Conservation (phyloP, 805 yeast genomes). For the Teunomyces kruisii region DNA sequence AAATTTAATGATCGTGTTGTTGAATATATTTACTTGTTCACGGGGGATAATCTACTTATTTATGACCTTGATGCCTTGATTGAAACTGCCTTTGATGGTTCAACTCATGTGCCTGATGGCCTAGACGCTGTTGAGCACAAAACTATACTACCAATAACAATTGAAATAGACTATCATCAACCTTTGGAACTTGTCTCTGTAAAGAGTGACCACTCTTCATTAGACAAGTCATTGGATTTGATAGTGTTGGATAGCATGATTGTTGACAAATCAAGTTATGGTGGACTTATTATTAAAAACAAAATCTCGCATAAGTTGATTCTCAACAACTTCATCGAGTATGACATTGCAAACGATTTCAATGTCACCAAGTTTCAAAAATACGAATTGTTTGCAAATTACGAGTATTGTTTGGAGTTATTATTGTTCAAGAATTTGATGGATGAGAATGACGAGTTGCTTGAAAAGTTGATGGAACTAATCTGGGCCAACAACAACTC, state of each 20-base stretch:
- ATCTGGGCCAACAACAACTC: slow-evolving; percentile 29
- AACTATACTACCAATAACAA: slow-evolving; percentile 23
- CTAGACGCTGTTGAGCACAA: slow-evolving; percentile 13
- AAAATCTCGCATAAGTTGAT: slow-evolving; percentile 42
- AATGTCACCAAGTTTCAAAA: neutral
- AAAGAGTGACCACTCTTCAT: neutral
- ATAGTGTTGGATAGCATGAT: slow-evolving; percentile 42
- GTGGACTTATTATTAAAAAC: slow-evolving; percentile 30
- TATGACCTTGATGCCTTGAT: slow-evolving; percentile 27
- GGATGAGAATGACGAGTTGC: slow-evolving; percentile 18
- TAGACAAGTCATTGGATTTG: slow-evolving; percentile 34
- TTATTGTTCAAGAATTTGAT: slow-evolving; percentile 44
- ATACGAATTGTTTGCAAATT: slow-evolving; percentile 24
- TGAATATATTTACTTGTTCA: slow-evolving; percentile 30
- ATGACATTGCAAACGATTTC: slow-evolving; percentile 31
- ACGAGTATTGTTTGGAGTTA: slow-evolving; percentile 50
- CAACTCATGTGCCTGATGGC: slow-evolving; percentile 13
- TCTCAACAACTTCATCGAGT: slow-evolving; percentile 47
- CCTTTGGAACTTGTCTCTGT: slow-evolving; percentile 21
- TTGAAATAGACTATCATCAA: slow-evolving; percentile 26
- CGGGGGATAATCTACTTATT: slow-evolving; percentile 36
- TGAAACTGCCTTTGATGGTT: slow-evolving; percentile 19
- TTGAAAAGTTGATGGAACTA: slow-evolving; percentile 27
- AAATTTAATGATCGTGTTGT: slow-evolving; percentile 11
- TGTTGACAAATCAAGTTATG: slow-evolving; percentile 18